These are phyloP conservation scores for Aureobasidium sp. DNA, from an alignment of 2,329 filamentous ascomycete genomes.

Conservation along the genomic window DNA sequence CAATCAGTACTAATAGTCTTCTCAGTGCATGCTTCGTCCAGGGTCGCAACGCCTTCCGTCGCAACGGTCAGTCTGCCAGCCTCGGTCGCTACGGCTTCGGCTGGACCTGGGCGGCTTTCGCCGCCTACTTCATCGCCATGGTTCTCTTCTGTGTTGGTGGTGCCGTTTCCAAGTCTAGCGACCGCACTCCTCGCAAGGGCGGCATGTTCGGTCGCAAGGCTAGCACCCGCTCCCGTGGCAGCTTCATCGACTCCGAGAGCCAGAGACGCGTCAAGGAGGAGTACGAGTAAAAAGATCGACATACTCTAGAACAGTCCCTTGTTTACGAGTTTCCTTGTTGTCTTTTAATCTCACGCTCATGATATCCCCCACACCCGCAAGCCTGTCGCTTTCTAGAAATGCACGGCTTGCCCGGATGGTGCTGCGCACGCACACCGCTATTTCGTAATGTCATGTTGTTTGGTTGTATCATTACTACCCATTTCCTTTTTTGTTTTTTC, in stretches of 20 bases:
- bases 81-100: constrained; percentile 65
- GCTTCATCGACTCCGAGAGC: constrained; percentile 49
- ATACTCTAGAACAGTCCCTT: not conserved
- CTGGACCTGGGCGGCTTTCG: constrained; percentile 69
- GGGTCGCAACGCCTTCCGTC: constrained; percentile 59
- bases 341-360: not conserved
- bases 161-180: constrained; percentile 40
- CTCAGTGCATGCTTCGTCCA: constrained; percentile 59
- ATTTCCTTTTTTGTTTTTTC: not conserved
- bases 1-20: constrained; percentile 21
- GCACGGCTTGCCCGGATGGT: not conserved
- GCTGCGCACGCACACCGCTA: not conserved
- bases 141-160: constrained; percentile 61
- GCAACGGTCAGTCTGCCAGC: constrained; percentile 47
- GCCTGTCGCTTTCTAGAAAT: not conserved
- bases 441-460: constrained; percentile 7
- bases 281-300: constrained; percentile 44
- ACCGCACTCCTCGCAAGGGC: constrained; percentile 28
- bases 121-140: constrained; percentile 57
- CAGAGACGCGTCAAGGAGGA: constrained; percentile 63
- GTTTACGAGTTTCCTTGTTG: constrained; percentile 8
- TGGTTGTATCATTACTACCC: not conserved
- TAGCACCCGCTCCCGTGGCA: constrained; percentile 43
- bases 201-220: constrained; percentile 44
- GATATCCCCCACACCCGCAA: not conserved